phyloP scores from a whole-genome alignment of 2,329 filamentous ascomycete species.

The Botrytis hyacinthi region DNA sequence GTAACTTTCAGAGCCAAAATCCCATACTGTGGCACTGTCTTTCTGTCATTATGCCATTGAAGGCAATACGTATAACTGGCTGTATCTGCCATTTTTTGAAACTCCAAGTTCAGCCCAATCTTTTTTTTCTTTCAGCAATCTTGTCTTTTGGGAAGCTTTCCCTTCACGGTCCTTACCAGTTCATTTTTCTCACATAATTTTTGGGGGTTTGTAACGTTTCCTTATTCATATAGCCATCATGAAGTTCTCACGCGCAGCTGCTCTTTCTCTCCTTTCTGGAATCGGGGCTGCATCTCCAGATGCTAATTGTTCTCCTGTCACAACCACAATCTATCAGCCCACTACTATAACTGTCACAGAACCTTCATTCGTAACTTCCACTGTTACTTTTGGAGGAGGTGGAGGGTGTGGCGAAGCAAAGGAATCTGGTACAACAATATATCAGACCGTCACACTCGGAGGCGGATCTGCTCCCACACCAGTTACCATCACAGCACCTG shows the following conservation, averaged over 20 bases:
- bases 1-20: background rate
- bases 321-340: constrained; percentile 17
- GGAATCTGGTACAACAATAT: background rate
- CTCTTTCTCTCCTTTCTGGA: constrained; percentile 7
- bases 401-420: background rate
- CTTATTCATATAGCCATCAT: constrained; percentile 4
- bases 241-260: constrained; percentile 12
- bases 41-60: background rate
- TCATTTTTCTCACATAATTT: background rate
- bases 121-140: background rate
- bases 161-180: constrained; percentile 15
- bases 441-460: constrained; percentile 8
- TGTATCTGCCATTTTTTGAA: background rate
- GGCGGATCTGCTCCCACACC: background rate
- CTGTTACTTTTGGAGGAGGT: background rate
- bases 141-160: constrained; percentile 7
- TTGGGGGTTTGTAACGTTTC: background rate
- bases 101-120: background rate
- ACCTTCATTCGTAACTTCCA: background rate
- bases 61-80: background rate
- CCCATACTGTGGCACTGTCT: background rate
- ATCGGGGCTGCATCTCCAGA: constrained; percentile 10
- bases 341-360: constrained; percentile 11
- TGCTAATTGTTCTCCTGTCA: constrained; percentile 11
- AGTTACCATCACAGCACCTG: constrained; percentile 8